Evolutionary conservation across 2,329 filamentous ascomycete species (phyloP).

Genomic region (Colletotrichum plurivorum): DNA sequence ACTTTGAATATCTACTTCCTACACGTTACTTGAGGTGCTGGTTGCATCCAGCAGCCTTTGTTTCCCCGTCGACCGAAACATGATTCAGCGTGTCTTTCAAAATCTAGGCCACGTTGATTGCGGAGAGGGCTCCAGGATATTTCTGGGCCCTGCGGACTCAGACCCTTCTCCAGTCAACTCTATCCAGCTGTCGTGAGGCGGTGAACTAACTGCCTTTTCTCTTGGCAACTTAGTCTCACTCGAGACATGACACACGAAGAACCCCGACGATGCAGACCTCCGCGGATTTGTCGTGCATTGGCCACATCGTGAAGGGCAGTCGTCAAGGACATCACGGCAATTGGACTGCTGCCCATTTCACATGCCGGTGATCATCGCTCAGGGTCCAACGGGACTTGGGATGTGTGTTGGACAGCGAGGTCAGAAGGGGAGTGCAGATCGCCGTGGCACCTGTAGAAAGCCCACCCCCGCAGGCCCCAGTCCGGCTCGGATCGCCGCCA

Average conservation of each 20-base stretch:
- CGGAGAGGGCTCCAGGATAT: slow-evolving; percentile 14
- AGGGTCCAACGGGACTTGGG: slow-evolving; percentile 30
- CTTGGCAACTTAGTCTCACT: neutral
- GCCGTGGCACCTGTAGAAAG: slow-evolving; percentile 32
- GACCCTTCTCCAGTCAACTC: slow-evolving; percentile 9
- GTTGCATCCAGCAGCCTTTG: neutral
- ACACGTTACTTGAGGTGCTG: neutral
- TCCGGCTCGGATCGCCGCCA: slow-evolving; percentile 29
- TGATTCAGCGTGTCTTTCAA: neutral
- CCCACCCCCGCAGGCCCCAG: slow-evolving; percentile 32
- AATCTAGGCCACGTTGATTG: neutral
- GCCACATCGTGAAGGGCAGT: neutral
- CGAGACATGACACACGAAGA: neutral
- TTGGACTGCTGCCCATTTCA: slow-evolving; percentile 1
- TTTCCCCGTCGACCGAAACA: neutral
- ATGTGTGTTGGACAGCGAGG: slow-evolving; percentile 21
- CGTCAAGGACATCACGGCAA: neutral
- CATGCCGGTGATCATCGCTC: slow-evolving; percentile 32
- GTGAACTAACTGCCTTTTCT: neutral
- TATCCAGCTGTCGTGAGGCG: slow-evolving; percentile 1
- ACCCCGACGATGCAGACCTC: neutral
- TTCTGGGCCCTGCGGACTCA: slow-evolving; percentile 4
- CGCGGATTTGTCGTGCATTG: neutral
- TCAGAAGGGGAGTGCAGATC: slow-evolving; percentile 32
- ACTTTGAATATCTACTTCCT: too few relatives aligned